phyloP scores from a whole-genome alignment of 179 eudicot genomes.

The Pouteria campechiana region DNA sequence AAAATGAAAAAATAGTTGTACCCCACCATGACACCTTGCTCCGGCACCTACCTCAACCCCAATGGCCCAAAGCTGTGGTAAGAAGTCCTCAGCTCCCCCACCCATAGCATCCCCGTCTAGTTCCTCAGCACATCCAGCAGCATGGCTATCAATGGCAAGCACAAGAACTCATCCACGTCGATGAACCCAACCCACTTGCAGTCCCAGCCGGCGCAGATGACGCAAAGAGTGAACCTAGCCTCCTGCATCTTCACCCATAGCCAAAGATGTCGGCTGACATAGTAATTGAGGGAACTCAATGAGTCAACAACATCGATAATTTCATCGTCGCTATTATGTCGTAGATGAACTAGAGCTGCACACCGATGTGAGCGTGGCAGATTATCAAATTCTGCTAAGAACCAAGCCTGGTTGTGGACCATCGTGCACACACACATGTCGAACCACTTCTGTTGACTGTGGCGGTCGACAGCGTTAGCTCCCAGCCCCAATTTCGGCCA shows the following conservation, averaged over 20 bases:
- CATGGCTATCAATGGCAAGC: conserved; percentile 39
- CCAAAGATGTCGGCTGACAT: conserved; percentile 72
- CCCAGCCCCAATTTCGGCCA: conserved; percentile 4
- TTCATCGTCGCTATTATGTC: conserved; percentile 42
- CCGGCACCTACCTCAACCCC: conserved; percentile 37
- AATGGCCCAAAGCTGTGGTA: conserved; percentile 83
- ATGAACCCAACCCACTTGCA: conserved; percentile 88
- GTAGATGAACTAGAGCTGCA: conserved; percentile 69
- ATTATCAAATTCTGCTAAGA: conserved; percentile 68
- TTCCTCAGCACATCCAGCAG: conserved; percentile 1
- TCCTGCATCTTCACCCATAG: conserved; percentile 97
- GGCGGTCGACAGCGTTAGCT: neutral
- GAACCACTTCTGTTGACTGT: conserved; percentile 16
- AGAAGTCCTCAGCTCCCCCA: conserved; percentile 53
- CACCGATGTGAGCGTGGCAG: conserved; percentile 86
- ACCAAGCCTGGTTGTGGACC: conserved; percentile 92
- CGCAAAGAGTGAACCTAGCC: conserved; percentile 92
- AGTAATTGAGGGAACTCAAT: conserved; percentile 43
- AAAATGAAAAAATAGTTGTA: no score
- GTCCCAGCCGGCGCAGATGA: conserved; percentile 46
- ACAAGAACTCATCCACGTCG: conserved; percentile 84
- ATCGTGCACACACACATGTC: conserved; percentile 89
- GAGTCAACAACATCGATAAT: conserved; percentile 29
- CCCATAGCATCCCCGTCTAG: conserved; percentile 16
- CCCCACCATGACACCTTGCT: conserved; percentile 50